Percentiles rank a stretch among this genome's conserved stretches.
Conservation (phyloP, 2,329 filamentous ascomycete genomes). For the Neonectria hederae region DNA sequence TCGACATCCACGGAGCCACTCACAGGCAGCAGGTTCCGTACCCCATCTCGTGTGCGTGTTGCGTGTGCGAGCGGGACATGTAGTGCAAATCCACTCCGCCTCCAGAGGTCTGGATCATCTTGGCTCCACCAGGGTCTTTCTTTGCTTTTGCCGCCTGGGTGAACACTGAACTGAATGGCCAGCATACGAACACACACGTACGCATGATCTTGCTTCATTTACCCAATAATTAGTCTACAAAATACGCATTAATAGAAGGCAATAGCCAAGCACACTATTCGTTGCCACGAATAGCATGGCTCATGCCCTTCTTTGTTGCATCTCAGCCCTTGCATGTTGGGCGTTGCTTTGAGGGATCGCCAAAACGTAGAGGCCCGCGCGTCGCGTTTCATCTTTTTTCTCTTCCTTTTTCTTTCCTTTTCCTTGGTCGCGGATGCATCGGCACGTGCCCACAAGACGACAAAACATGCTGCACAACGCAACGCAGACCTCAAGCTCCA, state of each 20-base stretch:
- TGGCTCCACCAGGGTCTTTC: neutral
- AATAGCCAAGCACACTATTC: neutral
- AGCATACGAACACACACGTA: neutral
- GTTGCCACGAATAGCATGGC: constrained; percentile 7
- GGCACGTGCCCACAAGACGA: constrained; percentile 8
- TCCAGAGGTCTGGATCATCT: neutral
- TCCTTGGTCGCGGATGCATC: constrained; percentile 5
- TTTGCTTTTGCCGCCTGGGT: neutral
- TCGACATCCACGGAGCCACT: constrained; percentile 8
- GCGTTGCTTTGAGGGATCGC: constrained; percentile 22
- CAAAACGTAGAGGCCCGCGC: constrained; percentile 15
- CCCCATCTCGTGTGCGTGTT: neutral
- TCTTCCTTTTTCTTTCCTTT: constrained; percentile 18
- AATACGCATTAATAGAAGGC: neutral
- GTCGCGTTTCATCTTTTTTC: constrained; percentile 28
- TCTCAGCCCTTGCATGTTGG: constrained; percentile 9
- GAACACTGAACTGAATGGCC: neutral
- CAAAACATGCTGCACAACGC: constrained; percentile 12
- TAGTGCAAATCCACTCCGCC: neutral
- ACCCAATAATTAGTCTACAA: neutral
- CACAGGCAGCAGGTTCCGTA: neutral
- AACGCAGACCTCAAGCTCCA: constrained; percentile 16
- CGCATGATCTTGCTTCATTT: neutral
- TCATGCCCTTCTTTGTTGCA: constrained; percentile 1
- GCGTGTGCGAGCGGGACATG: neutral